Percentiles rank a stretch among this genome's conserved stretches.
Evolutionary conservation across 768 basidiomycete species (phyloP).

Genomic region (Sporobolomyces phaffii): DNA sequence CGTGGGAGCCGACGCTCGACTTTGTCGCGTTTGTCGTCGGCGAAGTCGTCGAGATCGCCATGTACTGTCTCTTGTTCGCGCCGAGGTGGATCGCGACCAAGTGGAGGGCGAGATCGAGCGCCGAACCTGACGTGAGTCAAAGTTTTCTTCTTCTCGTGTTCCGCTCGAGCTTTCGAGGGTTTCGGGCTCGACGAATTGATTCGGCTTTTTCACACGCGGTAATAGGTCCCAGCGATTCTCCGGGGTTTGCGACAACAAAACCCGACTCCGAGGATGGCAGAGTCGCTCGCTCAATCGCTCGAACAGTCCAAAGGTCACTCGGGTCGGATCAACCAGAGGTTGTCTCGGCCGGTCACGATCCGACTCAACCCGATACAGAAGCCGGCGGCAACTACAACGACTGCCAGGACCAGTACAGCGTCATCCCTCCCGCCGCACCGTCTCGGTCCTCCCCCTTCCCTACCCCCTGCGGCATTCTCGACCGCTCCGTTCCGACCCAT

Average conservation of each 20-base stretch:
- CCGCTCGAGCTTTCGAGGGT: background rate
- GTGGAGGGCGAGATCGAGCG: background rate
- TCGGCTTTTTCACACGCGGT: no score
- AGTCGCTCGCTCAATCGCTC: slow-evolving; percentile 22
- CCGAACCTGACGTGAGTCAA: slow-evolving; percentile 1
- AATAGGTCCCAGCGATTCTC: slow-evolving; percentile 28
- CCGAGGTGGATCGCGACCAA: background rate
- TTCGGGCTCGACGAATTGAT: background rate
- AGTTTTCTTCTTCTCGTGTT: background rate
- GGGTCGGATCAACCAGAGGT: slow-evolving; percentile 1
- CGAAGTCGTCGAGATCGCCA: slow-evolving; percentile 18
- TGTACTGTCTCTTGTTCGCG: slow-evolving; percentile 1
- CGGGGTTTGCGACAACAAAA: slow-evolving; percentile 12
- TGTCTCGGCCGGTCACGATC: slow-evolving; percentile 14
- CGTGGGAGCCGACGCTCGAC: slow-evolving; percentile 34
- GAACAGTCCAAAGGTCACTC: slow-evolving; percentile 3
- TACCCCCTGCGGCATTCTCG: slow-evolving; percentile 5
- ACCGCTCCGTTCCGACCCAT: slow-evolving; percentile 21
- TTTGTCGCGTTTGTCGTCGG: slow-evolving; percentile 13
- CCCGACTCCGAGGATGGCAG: slow-evolving; percentile 8
- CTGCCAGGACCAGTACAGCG: background rate
- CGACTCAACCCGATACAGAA: background rate
- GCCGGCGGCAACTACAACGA: background rate
- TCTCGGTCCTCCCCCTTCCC: background rate
- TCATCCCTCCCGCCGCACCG: no score